Conservation (phyloP, 129 eudicot species). For the Flaveria ramosissima region DNA sequence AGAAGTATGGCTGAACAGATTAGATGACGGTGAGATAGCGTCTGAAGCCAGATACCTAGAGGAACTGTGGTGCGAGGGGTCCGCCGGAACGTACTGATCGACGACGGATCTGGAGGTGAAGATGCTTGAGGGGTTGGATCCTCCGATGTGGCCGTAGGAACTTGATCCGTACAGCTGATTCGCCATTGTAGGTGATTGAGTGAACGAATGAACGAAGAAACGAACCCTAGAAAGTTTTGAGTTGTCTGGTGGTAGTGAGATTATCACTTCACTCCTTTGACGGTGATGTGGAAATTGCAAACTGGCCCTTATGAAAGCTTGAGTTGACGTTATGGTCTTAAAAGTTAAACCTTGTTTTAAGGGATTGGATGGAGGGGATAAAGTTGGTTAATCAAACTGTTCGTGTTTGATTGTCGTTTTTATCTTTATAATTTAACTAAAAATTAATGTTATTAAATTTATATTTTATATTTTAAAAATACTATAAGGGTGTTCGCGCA, state of each 20-base stretch:
- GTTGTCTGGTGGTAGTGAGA: not conserved
- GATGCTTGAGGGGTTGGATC: conserved; percentile 38
- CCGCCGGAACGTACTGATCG: conserved; percentile 49
- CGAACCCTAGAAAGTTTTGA: conserved; percentile 31
- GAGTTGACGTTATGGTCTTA: no score
- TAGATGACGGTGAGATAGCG: conserved; percentile 44
- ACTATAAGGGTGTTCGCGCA: no score
- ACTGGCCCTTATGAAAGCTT: not conserved
- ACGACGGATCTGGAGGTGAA: conserved; percentile 46
- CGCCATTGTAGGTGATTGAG: conserved; percentile 37
- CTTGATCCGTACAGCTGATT: conserved; percentile 53
- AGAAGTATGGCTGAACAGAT: conserved; percentile 34
- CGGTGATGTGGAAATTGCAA: not conserved
- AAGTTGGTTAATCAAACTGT: no score
- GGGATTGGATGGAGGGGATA: no score
- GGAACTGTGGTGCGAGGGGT: conserved; percentile 42
- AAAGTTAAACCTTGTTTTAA: no score
- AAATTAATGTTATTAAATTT: no score
- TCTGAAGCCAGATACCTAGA: conserved; percentile 48
- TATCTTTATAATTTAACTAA: no score
- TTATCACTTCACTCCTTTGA: not conserved
- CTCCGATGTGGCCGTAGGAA: conserved; percentile 41
- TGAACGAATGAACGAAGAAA: not conserved
- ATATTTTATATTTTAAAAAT: no score
- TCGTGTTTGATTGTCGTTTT: no score